Evolutionary conservation across 305 asterid species (phyloP).

Genomic region (Solanum hybrid): DNA sequence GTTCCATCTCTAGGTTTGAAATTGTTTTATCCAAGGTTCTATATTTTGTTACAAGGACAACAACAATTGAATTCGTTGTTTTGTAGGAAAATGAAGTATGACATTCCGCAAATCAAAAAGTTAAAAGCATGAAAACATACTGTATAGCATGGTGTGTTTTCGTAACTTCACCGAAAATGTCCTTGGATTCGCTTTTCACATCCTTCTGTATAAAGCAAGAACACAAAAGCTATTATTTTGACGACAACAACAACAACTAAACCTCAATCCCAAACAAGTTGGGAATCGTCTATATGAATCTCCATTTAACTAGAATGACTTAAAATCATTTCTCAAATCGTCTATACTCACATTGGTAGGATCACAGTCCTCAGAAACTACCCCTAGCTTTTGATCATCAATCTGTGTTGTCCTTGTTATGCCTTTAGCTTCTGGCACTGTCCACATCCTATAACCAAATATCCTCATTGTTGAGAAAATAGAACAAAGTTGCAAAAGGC

Average conservation of each 20-base stretch:
- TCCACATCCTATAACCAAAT: conserved; percentile 59
- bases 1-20: conserved; percentile 74
- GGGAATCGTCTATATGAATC: not conserved
- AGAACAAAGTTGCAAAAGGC: not conserved
- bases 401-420: conserved; percentile 27
- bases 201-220: conserved; percentile 24
- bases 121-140: conserved; percentile 36
- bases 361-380: conserved; percentile 56
- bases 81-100: not conserved
- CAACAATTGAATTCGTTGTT: not conserved
- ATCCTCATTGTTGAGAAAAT: not conserved
- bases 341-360: conserved; percentile 41
- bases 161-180: conserved; percentile 41
- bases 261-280: not conserved
- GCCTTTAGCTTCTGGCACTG: conserved; percentile 61
- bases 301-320: not conserved
- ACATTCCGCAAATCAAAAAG: not conserved
- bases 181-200: conserved; percentile 31
- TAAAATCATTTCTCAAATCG: not conserved
- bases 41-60: conserved; percentile 12
- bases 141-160: conserved; percentile 44
- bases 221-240: not conserved
- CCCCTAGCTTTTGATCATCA: conserved; percentile 39
- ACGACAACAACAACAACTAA: not conserved
- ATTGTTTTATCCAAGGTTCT: conserved; percentile 70